Base-by-base conservation (phyloP, 2,329 filamentous ascomycete genomes). In the Cyanodermella asteris region DNA sequence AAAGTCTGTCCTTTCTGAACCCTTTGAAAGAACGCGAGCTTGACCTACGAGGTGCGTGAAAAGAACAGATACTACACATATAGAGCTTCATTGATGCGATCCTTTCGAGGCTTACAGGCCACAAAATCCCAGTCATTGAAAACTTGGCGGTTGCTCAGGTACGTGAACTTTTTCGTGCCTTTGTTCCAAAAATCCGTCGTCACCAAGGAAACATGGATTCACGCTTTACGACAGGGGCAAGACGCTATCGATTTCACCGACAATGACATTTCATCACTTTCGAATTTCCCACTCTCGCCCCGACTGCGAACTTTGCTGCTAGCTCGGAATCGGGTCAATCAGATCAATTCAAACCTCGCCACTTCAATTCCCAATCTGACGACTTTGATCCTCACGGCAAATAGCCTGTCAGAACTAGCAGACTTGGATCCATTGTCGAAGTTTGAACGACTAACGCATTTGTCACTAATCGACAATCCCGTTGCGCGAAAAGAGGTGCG, bases 161-260 rank as follows among this genome's bases (percentile, higher is more conserved):
- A 56, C 46, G 73, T 68, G n/a, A n/a, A n/a, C n/a, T n/a, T n/a
- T n/a, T n/a, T n/a, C n/a, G n/a, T n/a, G n/a, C n/a, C n/a, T n/a
- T n/a, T n/a, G n/a, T 31, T 23, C 11, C 5, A 13, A 26, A 6
- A 26, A 19, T 5, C 5, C 5, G 11, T 26, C 18, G 10, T 6
- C 5, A 26, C 18, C n/a, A 12, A 15, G 13, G 16, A 24, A n/a
- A 16, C 28, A 27, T 25, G 22, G n/a, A n/a, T n/a, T n/a, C 10
- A 6, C n/a, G n/a, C n/a, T n/a, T n/a, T n/a, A n/a, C n/a, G n/a
- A 10, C 41, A 90, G 78, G 78, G 82, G 40, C 81, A 90, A 64
- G 87, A 94, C 58, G 72, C 78, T 36, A 90, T 97, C 60, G 87
- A 97, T 56, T 72, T 97, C 42, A 94, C 87, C 50, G 87, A 97